Percentiles rank a stretch among this genome's conserved stretches.
Evolutionary conservation across 2,329 filamentous ascomycete genomes (phyloP).

Genomic region (Ascochyta rabiei): DNA sequence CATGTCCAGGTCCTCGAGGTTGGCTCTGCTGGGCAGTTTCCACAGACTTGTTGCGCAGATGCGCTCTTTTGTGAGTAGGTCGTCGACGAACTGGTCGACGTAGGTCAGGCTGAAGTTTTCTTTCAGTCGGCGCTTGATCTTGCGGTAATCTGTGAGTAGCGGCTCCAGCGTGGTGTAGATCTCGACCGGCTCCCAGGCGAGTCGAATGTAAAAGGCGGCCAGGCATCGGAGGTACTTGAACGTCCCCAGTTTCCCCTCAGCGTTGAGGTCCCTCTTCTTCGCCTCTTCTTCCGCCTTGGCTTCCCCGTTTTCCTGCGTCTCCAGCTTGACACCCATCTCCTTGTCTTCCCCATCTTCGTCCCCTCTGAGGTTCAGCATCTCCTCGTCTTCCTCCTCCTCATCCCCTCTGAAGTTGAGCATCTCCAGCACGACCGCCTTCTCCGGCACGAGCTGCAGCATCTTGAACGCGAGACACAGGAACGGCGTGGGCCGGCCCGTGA

Average conservation of each 20-base stretch:
- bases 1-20: slow-evolving; percentile 86
- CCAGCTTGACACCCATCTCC: slow-evolving; percentile 12
- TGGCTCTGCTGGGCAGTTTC: slow-evolving; percentile 83
- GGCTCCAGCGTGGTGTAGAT: slow-evolving; percentile 84
- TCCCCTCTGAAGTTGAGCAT: slow-evolving; percentile 68
- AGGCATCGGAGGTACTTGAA: slow-evolving; percentile 85
- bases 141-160: slow-evolving; percentile 79
- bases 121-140: slow-evolving; percentile 77
- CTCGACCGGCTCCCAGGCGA: slow-evolving; percentile 82
- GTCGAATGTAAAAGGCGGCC: slow-evolving; percentile 88
- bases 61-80: slow-evolving; percentile 84
- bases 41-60: slow-evolving; percentile 91
- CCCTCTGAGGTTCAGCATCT: too few relatives aligned
- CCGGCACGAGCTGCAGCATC: slow-evolving; percentile 84
- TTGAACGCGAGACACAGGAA: slow-evolving; percentile 97
- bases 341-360: too few relatives aligned
- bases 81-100: slow-evolving; percentile 93
- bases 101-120: slow-evolving; percentile 77
- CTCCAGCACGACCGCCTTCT: slow-evolving; percentile 76
- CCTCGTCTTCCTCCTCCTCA: slow-evolving; percentile 26
- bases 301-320: slow-evolving; percentile 43
- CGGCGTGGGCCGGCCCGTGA: slow-evolving; percentile 82
- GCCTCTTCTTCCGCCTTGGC: slow-evolving; percentile 21
- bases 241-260: slow-evolving; percentile 44
- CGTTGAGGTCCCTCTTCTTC: slow-evolving; percentile 34